phyloP scores from a whole-genome alignment of 352 stramenopile genomes.

The Globisporangium spinosum region DNA sequence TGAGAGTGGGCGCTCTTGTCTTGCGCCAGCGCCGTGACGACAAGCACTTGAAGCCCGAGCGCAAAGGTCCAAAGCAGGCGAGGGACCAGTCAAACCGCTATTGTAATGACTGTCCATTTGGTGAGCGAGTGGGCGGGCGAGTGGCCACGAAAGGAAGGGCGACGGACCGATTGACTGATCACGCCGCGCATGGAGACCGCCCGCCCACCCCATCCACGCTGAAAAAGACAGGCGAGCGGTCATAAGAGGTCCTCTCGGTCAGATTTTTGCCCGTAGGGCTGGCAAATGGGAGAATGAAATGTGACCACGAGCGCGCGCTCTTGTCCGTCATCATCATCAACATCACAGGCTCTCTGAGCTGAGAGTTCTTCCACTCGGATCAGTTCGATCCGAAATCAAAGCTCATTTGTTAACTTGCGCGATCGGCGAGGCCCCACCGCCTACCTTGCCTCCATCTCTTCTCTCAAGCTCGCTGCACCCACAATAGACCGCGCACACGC shows the following conservation, averaged over 20 bases:
- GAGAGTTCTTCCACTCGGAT: no score
- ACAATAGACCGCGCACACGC: neutral
- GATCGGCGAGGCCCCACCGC: neutral
- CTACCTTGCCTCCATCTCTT: neutral
- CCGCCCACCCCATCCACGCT: neutral
- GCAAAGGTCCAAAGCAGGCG: no score
- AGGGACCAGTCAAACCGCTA: no score
- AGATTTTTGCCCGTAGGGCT: neutral
- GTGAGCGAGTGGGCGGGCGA: neutral
- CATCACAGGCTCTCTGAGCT: neutral
- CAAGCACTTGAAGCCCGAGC: no score
- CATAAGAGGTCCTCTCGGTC: neutral
- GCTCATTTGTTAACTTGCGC: constrained; percentile 3
- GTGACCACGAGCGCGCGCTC: neutral
- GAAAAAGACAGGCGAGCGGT: neutral
- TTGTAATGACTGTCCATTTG: neutral
- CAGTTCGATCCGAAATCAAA: neutral
- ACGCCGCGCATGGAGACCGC: neutral
- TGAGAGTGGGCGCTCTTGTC: no score
- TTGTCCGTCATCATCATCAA: neutral
- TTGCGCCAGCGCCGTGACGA: no score
- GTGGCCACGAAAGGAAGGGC: neutral
- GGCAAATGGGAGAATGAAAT: neutral
- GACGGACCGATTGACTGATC: neutral
- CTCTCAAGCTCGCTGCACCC: neutral